Percentiles rank a stretch among this genome's conserved stretches.
phyloP scores from a whole-genome alignment of 108 stramenopile species.

The Conticribra weissflogii region DNA sequence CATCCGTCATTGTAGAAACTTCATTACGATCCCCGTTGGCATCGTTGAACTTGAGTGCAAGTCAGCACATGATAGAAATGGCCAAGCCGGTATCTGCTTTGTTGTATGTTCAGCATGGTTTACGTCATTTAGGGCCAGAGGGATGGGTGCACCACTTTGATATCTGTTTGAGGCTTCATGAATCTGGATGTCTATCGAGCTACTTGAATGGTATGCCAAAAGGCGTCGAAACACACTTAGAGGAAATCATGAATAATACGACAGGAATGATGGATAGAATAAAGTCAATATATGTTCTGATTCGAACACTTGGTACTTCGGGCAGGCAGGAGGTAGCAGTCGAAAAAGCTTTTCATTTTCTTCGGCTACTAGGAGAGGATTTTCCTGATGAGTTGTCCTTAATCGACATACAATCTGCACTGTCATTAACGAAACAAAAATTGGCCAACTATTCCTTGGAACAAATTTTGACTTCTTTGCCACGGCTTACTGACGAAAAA shows the following conservation, averaged over 20 bases:
- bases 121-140: conserved; percentile 5
- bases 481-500: background rate
- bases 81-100: conserved; percentile 11
- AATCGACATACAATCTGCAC: too few species aligned
- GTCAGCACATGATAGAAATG: conserved; percentile 5
- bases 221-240: background rate
- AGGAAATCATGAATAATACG: conserved; percentile 15
- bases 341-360: too few species aligned
- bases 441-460: background rate
- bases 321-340: too few species aligned
- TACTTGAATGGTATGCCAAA: background rate
- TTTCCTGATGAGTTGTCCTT: too few species aligned
- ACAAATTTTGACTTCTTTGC: background rate
- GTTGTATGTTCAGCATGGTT: conserved; percentile 14
- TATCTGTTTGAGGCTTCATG: conserved; percentile 13
- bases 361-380: too few species aligned
- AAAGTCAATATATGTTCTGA: background rate
- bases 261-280: conserved; percentile 9
- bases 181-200: background rate
- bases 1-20: background rate
- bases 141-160: conserved; percentile 9
- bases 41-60: conserved; percentile 13
- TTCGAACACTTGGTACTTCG: too few species aligned
- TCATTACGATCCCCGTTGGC: conserved; percentile 1
- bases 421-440: conserved; percentile 8